phyloP scores from a whole-genome alignment of 345 rosid species.

The Hypericum androsaemum region DNA sequence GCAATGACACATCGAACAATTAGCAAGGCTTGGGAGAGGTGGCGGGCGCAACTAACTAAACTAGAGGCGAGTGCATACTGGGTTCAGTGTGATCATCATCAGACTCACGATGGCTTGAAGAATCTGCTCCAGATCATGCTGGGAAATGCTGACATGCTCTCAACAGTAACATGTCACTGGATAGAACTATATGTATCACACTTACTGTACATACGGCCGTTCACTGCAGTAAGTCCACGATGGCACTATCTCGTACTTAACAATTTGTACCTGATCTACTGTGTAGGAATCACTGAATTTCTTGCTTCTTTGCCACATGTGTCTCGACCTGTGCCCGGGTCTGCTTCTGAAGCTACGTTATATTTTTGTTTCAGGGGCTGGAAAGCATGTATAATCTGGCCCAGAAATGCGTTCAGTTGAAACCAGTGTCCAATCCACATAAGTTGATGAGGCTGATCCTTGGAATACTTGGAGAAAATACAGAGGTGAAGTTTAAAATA shows the following conservation, averaged over 20 bases:
- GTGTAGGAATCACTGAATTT: too few relatives aligned
- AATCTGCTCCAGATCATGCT: constrained; percentile 80
- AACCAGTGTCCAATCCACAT: constrained; percentile 50
- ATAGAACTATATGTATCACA: constrained; percentile 75
- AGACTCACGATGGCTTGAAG: constrained; percentile 80
- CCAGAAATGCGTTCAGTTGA: constrained; percentile 71
- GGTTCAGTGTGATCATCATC: constrained; percentile 76
- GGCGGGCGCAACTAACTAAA: constrained; percentile 82
- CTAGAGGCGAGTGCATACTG: constrained; percentile 78
- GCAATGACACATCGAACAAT: constrained; percentile 2
- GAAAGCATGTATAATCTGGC: constrained; percentile 86
- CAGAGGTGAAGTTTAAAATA: constrained; percentile 47
- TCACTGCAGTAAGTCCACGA: constrained; percentile 50
- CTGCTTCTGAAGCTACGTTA: constrained; percentile 8
- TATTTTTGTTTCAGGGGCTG: constrained; percentile 47
- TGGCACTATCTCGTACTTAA: background rate
- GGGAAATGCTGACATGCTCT: constrained; percentile 53
- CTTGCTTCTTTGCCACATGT: too few relatives aligned
- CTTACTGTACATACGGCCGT: constrained; percentile 71
- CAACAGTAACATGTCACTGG: constrained; percentile 62
- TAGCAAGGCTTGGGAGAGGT: constrained; percentile 82
- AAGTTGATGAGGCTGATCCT: constrained; percentile 54
- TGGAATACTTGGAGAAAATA: constrained; percentile 86
- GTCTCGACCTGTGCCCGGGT: background rate
- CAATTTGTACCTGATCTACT: background rate